These are phyloP conservation scores for Chaetomium sp. DNA, from an alignment of 2,329 filamentous ascomycete genomes.

Conservation along the genomic window DNA sequence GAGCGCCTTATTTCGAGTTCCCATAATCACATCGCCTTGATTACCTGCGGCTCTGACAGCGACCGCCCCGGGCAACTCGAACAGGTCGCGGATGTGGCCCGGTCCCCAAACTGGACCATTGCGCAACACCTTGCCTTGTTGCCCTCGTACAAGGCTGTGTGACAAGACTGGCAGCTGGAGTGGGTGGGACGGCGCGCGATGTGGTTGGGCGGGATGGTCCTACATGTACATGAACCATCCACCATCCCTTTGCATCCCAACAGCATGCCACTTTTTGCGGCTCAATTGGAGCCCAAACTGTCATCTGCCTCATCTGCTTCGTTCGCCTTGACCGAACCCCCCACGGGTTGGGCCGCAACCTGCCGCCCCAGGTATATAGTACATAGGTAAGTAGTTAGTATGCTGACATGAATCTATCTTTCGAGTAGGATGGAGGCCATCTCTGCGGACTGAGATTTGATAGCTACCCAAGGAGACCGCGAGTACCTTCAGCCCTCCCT, in stretches of 20 bases:
- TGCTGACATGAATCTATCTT: background rate
- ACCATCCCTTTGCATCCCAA: background rate
- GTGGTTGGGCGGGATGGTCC: background rate
- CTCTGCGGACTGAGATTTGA: background rate
- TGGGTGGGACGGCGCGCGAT: background rate
- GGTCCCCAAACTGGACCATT: background rate
- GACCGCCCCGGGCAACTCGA: background rate
- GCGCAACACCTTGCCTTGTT: background rate
- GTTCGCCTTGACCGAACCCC: background rate
- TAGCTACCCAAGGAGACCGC: background rate
- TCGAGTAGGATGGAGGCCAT: background rate
- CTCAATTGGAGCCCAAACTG: background rate
- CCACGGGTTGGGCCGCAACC: background rate
- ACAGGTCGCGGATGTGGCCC: no score
- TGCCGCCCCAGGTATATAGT: background rate
- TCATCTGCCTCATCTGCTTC: background rate
- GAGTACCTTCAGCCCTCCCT: background rate
- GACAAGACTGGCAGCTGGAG: background rate
- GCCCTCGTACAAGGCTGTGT: background rate
- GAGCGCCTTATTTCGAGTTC: background rate
- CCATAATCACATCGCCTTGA: background rate
- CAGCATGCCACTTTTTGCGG: background rate
- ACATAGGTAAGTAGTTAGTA: background rate
- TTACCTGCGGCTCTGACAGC: background rate
- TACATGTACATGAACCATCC: background rate